Evolutionary conservation across 2,329 filamentous ascomycete genomes (phyloP), one percentile per base, ranked within the genome.

Genomic region (Colletotrichum caudatum): DNA sequence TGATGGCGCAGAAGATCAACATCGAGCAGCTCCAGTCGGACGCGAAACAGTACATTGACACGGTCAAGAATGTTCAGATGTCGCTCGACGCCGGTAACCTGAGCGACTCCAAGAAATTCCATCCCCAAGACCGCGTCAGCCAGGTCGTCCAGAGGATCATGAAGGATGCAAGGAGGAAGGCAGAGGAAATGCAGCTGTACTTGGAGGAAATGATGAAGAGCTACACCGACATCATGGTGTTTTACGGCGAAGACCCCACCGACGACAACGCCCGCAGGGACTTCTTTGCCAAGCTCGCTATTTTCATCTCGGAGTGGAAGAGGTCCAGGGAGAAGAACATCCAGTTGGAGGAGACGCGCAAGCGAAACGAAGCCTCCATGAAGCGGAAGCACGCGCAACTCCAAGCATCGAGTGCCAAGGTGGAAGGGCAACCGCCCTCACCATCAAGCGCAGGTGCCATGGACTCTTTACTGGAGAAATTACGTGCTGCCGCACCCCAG

Each of bases 101-200:
- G 74, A 97, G 94, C 79, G 96, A 99, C 79, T 93, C 95, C 56
- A 98, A 96, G 86, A 97, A 95, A 78, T 99, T 99, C 87, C 96
- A 99, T 79, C 95, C 96, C 23, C 94, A 98, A 82, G 96, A 99
- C 81, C 93, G 96, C 72, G 95, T 98, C 54, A 93, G 92, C 74
- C 93, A 97, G 82, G 88, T 98, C 44, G 95, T 97, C 66, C 94
- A 97, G 82, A 89, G 95, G 63, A 92, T 89, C 75, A 98, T 99
- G 95, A 98, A 98, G 84, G 96, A 99, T 75, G 96, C 96, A 26
- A 87, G 96, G 73, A 89, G 95, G 77, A 99, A 98, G 85, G 94
- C 96, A 2, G 95, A 98, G 81, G 96, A 98, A 84, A 93, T 98
- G 91, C 89, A 94, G 79, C 85, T 98, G 29, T 98, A 97, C 80